Percentiles rank a stretch among this genome's conserved stretches.
Conservation (phyloP, 2,329 filamentous ascomycete species). For the Myotisia sp. region DNA sequence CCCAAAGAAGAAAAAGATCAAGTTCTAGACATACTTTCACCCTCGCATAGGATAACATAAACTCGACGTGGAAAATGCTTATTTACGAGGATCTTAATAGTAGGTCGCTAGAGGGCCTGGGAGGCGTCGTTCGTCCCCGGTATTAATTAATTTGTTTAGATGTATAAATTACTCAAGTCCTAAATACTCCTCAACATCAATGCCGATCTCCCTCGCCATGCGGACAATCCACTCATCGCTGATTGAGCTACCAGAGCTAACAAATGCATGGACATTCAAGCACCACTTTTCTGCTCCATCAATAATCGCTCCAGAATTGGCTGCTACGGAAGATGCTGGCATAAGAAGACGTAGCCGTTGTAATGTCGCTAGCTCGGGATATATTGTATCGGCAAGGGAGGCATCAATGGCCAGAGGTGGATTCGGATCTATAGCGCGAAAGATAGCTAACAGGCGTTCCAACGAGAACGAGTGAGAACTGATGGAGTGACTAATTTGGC, state of each 20-base stretch:
- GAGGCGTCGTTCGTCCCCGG: slow-evolving; percentile 2
- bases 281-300: slow-evolving; percentile 35
- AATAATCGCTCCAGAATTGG: slow-evolving; percentile 20
- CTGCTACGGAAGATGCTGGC: slow-evolving; percentile 24
- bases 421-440: slow-evolving; percentile 34
- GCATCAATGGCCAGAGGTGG: slow-evolving; percentile 17
- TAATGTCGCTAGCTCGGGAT: slow-evolving; percentile 33
- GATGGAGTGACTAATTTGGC: slow-evolving; percentile 26
- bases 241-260: slow-evolving; percentile 7
- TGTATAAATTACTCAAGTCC: slow-evolving; percentile 2
- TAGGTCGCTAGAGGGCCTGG: too few species aligned
- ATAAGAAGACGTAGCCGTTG: slow-evolving; percentile 34
- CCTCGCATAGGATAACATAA: too few species aligned
- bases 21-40: too few species aligned
- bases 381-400: slow-evolving; percentile 31
- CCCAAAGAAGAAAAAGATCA: too few species aligned
- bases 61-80: too few species aligned
- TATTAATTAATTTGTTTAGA: slow-evolving; percentile 2
- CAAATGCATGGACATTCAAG: slow-evolving; percentile 28
- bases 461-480: slow-evolving; percentile 31
- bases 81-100: too few species aligned
- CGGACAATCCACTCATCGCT: slow-evolving; percentile 32
- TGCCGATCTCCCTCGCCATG: slow-evolving; percentile 30
- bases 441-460: slow-evolving; percentile 35
- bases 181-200: slow-evolving; percentile 31